phyloP scores from a whole-genome alignment of 495 filamentous ascomycete species.

The Neurospora discreta region DNA sequence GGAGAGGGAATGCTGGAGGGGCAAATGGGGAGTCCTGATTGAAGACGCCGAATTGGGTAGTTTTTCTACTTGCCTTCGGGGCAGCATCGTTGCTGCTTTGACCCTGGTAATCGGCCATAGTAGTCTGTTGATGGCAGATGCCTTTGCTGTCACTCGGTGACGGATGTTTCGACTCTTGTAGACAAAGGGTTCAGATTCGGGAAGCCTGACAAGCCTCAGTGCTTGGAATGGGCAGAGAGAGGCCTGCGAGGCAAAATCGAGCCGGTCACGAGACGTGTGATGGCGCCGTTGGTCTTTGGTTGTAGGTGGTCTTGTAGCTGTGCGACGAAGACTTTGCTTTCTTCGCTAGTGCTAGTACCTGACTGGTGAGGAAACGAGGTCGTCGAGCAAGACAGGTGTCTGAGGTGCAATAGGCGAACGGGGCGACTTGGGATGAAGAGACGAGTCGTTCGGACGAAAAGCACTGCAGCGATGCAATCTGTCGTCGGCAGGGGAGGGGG shows the following conservation, averaged over 20 bases:
- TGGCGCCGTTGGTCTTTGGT: not conserved
- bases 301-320: not conserved
- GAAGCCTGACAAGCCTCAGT: not conserved
- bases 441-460: not conserved
- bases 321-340: not conserved
- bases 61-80: constrained; percentile 11
- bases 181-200: not conserved
- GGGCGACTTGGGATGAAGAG: not conserved
- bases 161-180: not conserved
- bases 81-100: constrained; percentile 19
- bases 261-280: not conserved
- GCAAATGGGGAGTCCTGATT: not conserved
- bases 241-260: not conserved
- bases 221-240: not conserved
- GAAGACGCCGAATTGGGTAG: not conserved
- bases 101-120: constrained; percentile 15
- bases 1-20: not conserved
- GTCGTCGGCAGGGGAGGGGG: not conserved
- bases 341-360: not conserved
- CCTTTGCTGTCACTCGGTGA: not conserved
- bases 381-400: not conserved
- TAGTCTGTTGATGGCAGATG: not conserved
- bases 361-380: not conserved
- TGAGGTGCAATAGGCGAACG: not conserved
- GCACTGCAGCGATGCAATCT: not conserved